Evolutionary conservation across 129 eudicot species (phyloP).

Genomic region (Apium graveolens): DNA sequence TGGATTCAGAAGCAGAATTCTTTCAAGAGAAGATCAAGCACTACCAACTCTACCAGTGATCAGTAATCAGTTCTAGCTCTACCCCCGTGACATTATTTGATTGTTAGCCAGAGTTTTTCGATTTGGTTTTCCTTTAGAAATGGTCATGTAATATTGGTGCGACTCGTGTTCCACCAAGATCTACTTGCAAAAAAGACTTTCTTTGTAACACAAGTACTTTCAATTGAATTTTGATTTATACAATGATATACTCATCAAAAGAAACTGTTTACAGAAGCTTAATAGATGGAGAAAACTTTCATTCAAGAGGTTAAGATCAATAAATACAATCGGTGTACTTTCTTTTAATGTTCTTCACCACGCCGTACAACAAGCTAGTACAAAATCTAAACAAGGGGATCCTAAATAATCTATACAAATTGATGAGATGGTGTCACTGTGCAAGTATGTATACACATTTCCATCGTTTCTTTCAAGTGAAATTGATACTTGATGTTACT

Average conservation of each 20-base stretch:
- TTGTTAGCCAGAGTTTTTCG: background rate
- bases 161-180: background rate
- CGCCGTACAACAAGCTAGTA: background rate
- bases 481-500: background rate
- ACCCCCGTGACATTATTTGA: background rate
- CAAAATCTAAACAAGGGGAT: background rate
- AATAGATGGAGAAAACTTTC: background rate
- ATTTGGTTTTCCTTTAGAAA: background rate
- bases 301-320: constrained; percentile 2
- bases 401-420: constrained; percentile 2
- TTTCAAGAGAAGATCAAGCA: constrained; percentile 8
- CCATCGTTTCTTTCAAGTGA: background rate
- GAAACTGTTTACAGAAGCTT: background rate
- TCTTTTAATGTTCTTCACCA: background rate
- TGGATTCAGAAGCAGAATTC: constrained; percentile 18
- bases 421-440: constrained; percentile 9
- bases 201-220: background rate
- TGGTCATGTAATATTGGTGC: background rate
- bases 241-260: background rate
- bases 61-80: background rate
- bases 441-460: constrained; percentile 5
- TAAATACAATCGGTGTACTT: background rate
- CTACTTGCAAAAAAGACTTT: background rate
- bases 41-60: background rate
- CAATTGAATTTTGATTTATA: background rate